A percentile compares a stretch with the other conserved stretches of the same genome.
Conservation (phyloP, 2,329 filamentous ascomycete genomes). For the Alternaria alternata region DNA sequence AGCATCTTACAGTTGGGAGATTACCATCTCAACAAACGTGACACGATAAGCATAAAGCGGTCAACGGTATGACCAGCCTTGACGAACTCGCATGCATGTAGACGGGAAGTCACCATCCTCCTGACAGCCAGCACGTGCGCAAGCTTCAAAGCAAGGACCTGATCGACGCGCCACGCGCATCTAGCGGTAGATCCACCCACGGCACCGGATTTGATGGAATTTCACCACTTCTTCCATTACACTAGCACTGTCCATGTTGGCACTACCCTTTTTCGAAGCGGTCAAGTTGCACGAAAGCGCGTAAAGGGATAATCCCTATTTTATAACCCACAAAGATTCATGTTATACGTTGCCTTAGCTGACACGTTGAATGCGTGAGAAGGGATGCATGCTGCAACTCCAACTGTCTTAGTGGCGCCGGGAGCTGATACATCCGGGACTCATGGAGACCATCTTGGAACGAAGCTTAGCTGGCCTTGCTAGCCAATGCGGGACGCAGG, state of each 20-base stretch:
- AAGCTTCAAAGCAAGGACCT: constrained; percentile 1
- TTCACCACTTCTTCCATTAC: neutral
- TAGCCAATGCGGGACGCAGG: constrained; percentile 32
- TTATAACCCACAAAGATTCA: neutral
- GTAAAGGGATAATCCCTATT: neutral
- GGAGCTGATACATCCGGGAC: constrained; percentile 46
- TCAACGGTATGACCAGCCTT: neutral
- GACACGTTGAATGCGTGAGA: constrained; percentile 31
- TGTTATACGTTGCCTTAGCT: constrained; percentile 13
- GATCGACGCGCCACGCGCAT: constrained; percentile 23
- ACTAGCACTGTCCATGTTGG: neutral
- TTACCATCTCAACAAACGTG: neutral
- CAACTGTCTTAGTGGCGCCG: constrained; percentile 40
- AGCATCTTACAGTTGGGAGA: neutral
- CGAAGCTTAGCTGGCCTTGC: constrained; percentile 40
- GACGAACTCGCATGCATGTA: neutral
- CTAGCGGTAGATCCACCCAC: constrained; percentile 23
- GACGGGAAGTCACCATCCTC: neutral
- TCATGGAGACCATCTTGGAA: constrained; percentile 37
- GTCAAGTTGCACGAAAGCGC: neutral
- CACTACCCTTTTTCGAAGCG: neutral
- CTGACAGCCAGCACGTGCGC: constrained; percentile 1
- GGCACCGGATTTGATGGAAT: constrained; percentile 13
- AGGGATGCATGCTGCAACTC: constrained; percentile 31
- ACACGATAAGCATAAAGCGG: neutral